Evolutionary conservation across 2,329 filamentous ascomycete species (phyloP), one percentile per base, ranked within the genome.

Genomic region (Trichoderma aggressivum): DNA sequence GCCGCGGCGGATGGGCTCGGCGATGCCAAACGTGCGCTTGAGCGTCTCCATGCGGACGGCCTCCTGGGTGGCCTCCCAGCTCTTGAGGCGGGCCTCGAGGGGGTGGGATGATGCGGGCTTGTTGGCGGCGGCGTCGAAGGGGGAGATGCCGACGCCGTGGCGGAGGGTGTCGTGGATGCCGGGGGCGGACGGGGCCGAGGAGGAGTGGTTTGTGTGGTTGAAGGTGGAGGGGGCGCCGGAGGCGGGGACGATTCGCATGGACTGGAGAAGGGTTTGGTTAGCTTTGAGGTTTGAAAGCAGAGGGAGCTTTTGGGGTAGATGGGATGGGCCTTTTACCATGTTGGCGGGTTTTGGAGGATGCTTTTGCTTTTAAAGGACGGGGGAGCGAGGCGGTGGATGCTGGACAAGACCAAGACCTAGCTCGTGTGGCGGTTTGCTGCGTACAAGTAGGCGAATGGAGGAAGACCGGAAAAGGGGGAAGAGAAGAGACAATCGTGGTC

Each of bases 141-240:
- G 81, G 63, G 88, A 85, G n/a, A 89, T 90, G 76, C 90, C 89
- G 75, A 97, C 87, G 82, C 94, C 94, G 74, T 91, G 86, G 79
- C 96, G 94, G 76, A 99, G 92, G 21, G 92, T 94, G 85, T 98
- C 96, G 87, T 97, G 94, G 74, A 98, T 87, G 76, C 95, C 95
- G 0, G 94, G 94, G 18, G 94, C 95, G 1, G 95, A 98, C 76
- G 96, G 96, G 5, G 96, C 96, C 70, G 88, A 89, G 76, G 88
- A 87, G 75, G 86, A 87, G 79, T 87, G 81, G 71, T 86, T 77
- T 76, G 86, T 87, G 79, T 87, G 81, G 78, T 86, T 86, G 83
- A 89, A 91, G 79, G 88, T 86, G 76, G 86, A 88, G 77, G 89
- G 83, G 85, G 95, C 89, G 75, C 85, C 79, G 77, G 90, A 82